Base-by-base conservation (phyloP, 1,284 basidiomycete species). In the Inonotus obliquus region DNA sequence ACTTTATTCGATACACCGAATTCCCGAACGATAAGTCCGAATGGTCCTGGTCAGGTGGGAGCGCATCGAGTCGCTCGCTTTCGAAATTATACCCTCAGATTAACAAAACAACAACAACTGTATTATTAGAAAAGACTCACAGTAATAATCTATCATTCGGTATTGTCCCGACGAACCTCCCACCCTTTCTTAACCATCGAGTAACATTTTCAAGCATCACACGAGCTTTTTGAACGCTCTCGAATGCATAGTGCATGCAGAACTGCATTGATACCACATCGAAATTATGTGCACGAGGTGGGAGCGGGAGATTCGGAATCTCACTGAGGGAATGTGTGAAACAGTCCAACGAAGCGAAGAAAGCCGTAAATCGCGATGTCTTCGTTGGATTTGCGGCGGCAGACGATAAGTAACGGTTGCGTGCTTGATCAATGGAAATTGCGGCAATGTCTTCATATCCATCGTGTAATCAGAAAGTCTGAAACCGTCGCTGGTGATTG, bases 221-320 rank as follows among this genome's bases (percentile, higher is more conserved):
- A 38, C 93, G 82, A 27, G 89, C 93, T 73, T 97, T 98, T 57
- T 82, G 77, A 32, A 87, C 84, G 44, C 83, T 89, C 72, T 98
- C 95, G 73, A 98, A 99, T 7, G 96, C 97, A 71, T 99, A 99
- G 74, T 99, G 97, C 93, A 99, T 97, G 76, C 96, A 99, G 74
- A 99, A 99, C 72, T 99, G 97, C 89, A 98, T 91, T 1, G 93
- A 92, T 21, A 99, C 94, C 55, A 93, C 93, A 72, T 98, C 96
- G 71, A 98, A 98, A 11, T 84, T 86, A 35, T 79, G 74, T 4
- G 71, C 81, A 64, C 80, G 77, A 65, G 82, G 76, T 14, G 82
- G 76, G 0, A 64, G 27, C 25, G 62, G 58, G 17, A 60, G 32
- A 35, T 81, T 79, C 0, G 90, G 79, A 17, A 81, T 86, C 52